A percentile compares a stretch with the other conserved stretches of the same genome.
These are phyloP conservation scores for Chytriomyces hyalinus DNA, from an alignment of 192 early-diverging fungal species.

Conservation along the genomic window DNA sequence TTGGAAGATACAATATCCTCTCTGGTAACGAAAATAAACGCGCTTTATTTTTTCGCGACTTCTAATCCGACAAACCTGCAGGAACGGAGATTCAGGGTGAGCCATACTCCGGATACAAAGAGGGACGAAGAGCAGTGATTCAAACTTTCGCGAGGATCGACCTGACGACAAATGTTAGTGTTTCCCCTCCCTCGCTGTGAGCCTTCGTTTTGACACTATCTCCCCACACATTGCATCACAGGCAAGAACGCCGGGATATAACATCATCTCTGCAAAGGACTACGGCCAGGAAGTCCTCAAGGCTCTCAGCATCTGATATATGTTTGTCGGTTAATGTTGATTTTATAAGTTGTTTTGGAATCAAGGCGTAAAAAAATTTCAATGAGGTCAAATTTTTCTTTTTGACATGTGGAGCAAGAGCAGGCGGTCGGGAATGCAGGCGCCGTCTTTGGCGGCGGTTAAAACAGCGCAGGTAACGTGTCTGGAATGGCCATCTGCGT, in stretches of 20 bases:
- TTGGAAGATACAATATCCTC: conserved; percentile 47
- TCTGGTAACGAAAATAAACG: conserved; percentile 24
- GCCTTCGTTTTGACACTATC: background rate
- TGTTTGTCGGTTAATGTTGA: background rate
- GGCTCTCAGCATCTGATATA: background rate
- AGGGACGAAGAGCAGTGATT: conserved; percentile 46
- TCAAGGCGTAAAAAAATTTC: background rate
- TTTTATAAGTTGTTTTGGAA: background rate
- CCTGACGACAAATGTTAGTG: conserved; percentile 43
- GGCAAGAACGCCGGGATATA: conserved; percentile 46
- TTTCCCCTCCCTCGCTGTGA: too few species aligned
- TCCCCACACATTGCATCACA: conserved; percentile 4
- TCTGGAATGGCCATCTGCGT: background rate
- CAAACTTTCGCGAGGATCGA: conserved; percentile 46
- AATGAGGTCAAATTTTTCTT: background rate
- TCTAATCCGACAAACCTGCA: background rate
- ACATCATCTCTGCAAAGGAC: conserved; percentile 42
- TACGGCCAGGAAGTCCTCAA: conserved; percentile 20
- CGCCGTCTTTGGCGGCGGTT: background rate
- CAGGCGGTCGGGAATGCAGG: background rate
- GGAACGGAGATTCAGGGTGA: conserved; percentile 33
- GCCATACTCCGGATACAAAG: conserved; percentile 48
- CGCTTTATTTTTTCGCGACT: background rate
- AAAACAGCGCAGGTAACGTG: background rate
- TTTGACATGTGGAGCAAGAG: background rate